phyloP scores from a whole-genome alignment of 1,284 basidiomycete genomes.

The Gastroboletus turbinatus region DNA sequence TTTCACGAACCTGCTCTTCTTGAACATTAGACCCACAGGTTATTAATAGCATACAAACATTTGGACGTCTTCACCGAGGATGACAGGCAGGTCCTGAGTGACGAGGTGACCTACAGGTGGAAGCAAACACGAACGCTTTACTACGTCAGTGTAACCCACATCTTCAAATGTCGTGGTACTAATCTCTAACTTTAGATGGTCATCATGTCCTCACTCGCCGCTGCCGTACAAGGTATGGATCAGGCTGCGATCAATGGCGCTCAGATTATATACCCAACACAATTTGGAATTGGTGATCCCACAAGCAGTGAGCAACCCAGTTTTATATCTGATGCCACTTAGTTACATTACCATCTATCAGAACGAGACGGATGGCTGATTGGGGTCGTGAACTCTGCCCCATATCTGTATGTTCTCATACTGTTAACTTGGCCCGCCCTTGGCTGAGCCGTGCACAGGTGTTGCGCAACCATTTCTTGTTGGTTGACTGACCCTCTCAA shows the following conservation, averaged over 20 bases:
- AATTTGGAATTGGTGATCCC: slow-evolving; percentile 58
- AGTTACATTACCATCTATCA: slow-evolving; percentile 12
- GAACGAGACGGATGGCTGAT: slow-evolving; percentile 63
- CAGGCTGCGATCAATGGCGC: slow-evolving; percentile 74
- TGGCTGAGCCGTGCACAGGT: slow-evolving; percentile 28
- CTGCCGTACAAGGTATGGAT: slow-evolving; percentile 74
- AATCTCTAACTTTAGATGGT: slow-evolving; percentile 41
- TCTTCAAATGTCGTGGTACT: background rate
- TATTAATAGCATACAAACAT: slow-evolving; percentile 44
- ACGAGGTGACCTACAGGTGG: slow-evolving; percentile 68
- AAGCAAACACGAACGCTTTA: slow-evolving; percentile 57
- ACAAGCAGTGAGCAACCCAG: slow-evolving; percentile 22
- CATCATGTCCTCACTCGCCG: slow-evolving; percentile 59
- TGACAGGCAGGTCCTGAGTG: slow-evolving; percentile 52
- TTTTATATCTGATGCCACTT: slow-evolving; percentile 14
- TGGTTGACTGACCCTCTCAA: slow-evolving; percentile 80
- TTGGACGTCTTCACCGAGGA: slow-evolving; percentile 56
- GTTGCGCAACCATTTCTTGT: slow-evolving; percentile 57
- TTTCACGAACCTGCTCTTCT: background rate
- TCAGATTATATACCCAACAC: slow-evolving; percentile 64
- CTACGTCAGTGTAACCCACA: slow-evolving; percentile 22
- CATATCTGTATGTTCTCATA: slow-evolving; percentile 51
- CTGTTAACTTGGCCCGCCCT: background rate
- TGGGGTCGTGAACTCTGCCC: slow-evolving; percentile 74
- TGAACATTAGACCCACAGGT: background rate